Base-by-base conservation (phyloP, 495 filamentous ascomycete genomes). In the Penicillium tannophilum region DNA sequence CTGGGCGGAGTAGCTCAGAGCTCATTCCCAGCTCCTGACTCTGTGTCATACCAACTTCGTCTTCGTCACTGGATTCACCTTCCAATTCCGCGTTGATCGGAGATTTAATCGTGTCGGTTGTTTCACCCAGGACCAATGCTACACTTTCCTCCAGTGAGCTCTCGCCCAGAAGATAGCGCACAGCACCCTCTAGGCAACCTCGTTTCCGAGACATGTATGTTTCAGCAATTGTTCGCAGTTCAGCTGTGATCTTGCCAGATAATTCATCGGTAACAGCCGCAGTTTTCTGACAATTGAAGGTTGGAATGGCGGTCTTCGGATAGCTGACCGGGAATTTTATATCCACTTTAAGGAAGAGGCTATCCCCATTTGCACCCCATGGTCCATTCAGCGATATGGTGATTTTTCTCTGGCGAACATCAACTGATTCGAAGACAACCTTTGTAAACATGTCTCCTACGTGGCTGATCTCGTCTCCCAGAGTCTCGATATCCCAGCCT, bases 401-500 rank as follows among this genome's bases (percentile, higher is more conserved):
- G 11, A 88, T 78, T 14, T 82, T 86, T 30, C 93, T 82, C 42
- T 87, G 78, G 36, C 89, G 84, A 66, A 94, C 86, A 71, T 96
- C 79, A 33, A 96, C 89, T n/a, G 88, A 84, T 42, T 97, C 92
- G 72, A 93, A 95, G 49, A 77, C 84, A 39, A 97, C 90, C 68
- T 95, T 96, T 8, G 84, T 86, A 61, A 93, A 90, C 60, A 88
- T 91, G 31, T 86, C 85, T 53, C 88, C 90, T 28, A 96, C 90
- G 20, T 90, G 84, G 19, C 91, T 85, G 45, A 97, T 91, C 69
- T 97, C 93, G 60, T 95, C 92, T 50, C 90, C 90, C 26, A 96
- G 76, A 12, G 87, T 88, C 72, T 96, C 91, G 4, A 85, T 80
- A 61, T 90, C 90, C 90, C 91, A 93, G 36, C 84, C 76, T 7